Conservation (phyloP, 345 rosid genomes). For the Brassica incana region DNA sequence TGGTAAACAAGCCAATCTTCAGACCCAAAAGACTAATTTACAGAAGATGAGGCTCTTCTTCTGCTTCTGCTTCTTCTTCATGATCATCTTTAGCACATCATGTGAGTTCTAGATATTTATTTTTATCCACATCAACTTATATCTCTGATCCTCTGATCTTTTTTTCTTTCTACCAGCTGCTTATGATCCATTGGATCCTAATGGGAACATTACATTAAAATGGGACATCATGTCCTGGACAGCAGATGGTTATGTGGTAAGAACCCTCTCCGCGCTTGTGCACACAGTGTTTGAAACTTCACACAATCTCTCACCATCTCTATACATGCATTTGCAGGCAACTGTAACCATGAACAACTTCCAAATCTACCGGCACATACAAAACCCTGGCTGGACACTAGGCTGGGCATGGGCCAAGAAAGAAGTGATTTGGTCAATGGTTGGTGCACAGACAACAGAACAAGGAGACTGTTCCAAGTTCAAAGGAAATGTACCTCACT, state of each 20-base stretch:
- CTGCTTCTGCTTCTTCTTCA: conserved; percentile 42
- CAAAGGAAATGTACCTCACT: conserved; percentile 77
- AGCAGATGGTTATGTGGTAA: conserved; percentile 78
- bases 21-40: background rate
- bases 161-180: conserved; percentile 56
- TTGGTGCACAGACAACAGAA: conserved; percentile 79
- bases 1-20: conserved; percentile 42
- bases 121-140: background rate
- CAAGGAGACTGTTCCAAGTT: conserved; percentile 98
- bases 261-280: conserved; percentile 10
- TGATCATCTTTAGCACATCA: conserved; percentile 51
- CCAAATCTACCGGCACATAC: conserved; percentile 75
- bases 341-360: conserved; percentile 70
- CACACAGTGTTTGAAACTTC: background rate
- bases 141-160: background rate
- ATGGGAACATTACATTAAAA: conserved; percentile 73
- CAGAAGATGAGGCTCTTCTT: conserved; percentile 45
- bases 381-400: conserved; percentile 77
- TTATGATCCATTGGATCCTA: conserved; percentile 91
- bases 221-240: conserved; percentile 96
- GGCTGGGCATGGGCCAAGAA: conserved; percentile 95
- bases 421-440: conserved; percentile 81
- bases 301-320: conserved; percentile 16
- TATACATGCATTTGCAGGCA: conserved; percentile 52
- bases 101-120: conserved; percentile 37